phyloP scores from a whole-genome alignment of 495 filamentous ascomycete genomes.

The Podospora comata region DNA sequence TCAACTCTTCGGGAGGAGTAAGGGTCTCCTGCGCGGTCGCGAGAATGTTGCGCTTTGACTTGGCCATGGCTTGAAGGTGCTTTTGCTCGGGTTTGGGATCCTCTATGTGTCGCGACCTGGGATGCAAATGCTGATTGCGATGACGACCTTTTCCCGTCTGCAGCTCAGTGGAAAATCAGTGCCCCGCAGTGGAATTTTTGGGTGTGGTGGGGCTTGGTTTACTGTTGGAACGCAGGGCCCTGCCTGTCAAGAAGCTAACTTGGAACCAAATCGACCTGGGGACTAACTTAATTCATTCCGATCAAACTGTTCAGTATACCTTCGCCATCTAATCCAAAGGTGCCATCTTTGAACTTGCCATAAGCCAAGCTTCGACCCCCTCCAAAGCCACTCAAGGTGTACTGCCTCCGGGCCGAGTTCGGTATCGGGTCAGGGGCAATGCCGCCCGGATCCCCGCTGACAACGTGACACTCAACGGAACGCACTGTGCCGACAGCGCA shows the following conservation, averaged over 20 bases:
- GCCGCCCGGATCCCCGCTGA: neutral
- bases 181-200: slow-evolving; percentile 21
- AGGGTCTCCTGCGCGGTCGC: slow-evolving; percentile 71
- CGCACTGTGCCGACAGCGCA: neutral
- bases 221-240: neutral
- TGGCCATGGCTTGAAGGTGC: slow-evolving; percentile 54
- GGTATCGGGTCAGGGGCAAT: slow-evolving; percentile 3
- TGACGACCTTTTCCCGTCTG: neutral
- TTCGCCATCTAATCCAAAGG: neutral
- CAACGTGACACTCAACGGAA: neutral
- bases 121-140: neutral
- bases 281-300: neutral
- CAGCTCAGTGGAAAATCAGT: neutral
- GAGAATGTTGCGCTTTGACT: slow-evolving; percentile 68
- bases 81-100: no score
- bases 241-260: no score
- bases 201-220: slow-evolving; percentile 13
- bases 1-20: slow-evolving; percentile 67
- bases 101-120: neutral
- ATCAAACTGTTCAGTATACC: neutral
- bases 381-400: neutral
- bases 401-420: neutral
- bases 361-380: neutral
- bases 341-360: neutral
- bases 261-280: no score